phyloP scores from a whole-genome alignment of 1,284 basidiomycete species.

The Ceratobasidium papillatum region DNA sequence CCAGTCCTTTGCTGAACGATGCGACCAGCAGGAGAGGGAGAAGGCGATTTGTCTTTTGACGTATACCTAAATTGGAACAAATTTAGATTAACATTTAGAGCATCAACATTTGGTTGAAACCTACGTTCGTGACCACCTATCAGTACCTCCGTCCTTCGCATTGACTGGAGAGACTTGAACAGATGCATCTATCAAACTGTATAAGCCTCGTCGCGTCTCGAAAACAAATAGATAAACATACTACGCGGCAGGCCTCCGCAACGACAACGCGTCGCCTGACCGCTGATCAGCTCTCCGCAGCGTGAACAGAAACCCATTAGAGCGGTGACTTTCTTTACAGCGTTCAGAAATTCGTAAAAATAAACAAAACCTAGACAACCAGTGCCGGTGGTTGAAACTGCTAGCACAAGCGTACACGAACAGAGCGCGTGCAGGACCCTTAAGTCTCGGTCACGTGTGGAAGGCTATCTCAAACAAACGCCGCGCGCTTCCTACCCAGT shows the following conservation, averaged over 20 bases:
- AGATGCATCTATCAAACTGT: slow-evolving; percentile 17
- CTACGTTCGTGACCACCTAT: slow-evolving; percentile 37
- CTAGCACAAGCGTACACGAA: slow-evolving; percentile 25
- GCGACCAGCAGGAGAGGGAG: slow-evolving; percentile 15
- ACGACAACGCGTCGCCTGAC: slow-evolving; percentile 37
- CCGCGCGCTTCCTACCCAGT: neutral
- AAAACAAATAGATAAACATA: neutral
- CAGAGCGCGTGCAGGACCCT: slow-evolving; percentile 33
- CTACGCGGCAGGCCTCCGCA: slow-evolving; percentile 35
- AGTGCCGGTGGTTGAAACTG: slow-evolving; percentile 35
- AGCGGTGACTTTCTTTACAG: neutral
- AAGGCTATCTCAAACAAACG: neutral
- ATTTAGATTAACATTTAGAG: slow-evolving; percentile 3
- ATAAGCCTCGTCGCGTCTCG: neutral
- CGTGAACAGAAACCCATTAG: slow-evolving; percentile 44
- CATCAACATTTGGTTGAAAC: neutral
- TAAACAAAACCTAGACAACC: neutral
- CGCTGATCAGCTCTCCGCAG: slow-evolving; percentile 45
- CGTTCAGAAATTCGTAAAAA: slow-evolving; percentile 21
- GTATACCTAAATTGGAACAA: slow-evolving; percentile 30
- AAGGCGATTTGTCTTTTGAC: slow-evolving; percentile 35
- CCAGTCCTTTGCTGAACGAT: slow-evolving; percentile 2
- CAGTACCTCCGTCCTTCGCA: slow-evolving; percentile 19
- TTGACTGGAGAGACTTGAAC: slow-evolving; percentile 35
- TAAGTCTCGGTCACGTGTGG: slow-evolving; percentile 15